phyloP scores from a whole-genome alignment of 2,329 filamentous ascomycete species.

The Colletotrichum noveboracense region DNA sequence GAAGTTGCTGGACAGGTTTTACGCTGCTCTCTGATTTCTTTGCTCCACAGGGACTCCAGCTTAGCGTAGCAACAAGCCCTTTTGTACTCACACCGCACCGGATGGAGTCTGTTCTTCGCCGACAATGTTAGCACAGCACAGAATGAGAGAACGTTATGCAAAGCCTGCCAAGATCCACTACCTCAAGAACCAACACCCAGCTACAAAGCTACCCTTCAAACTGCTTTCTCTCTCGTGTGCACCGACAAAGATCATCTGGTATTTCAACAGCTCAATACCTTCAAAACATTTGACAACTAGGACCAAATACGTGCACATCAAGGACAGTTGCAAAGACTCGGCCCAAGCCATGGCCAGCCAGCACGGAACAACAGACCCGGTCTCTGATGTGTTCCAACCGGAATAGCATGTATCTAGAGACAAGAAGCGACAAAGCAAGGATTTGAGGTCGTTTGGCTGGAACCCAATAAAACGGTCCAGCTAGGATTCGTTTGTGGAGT shows the following conservation, averaged over 20 bases:
- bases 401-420: accelerated
- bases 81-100: too few species aligned
- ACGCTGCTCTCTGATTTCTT: too few species aligned
- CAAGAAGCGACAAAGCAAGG: accelerated
- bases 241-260: too few species aligned
- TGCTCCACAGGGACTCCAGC: too few species aligned
- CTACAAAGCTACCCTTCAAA: neutral
- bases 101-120: too few species aligned
- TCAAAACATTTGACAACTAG: neutral
- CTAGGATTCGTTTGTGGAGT: neutral
- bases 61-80: too few species aligned
- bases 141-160: too few species aligned
- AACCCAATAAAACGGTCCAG: neutral
- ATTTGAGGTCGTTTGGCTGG: accelerated
- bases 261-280: too few species aligned
- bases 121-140: too few species aligned
- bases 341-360: accelerated
- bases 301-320: neutral
- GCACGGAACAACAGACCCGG: neutral
- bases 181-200: neutral
- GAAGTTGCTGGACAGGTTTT: too few species aligned
- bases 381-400: neutral
- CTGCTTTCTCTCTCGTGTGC: neutral
- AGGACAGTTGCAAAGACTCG: neutral
- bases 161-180: too few species aligned